Conservation (phyloP, 2,329 filamentous ascomycete species). For the Neurospora sp. region DNA sequence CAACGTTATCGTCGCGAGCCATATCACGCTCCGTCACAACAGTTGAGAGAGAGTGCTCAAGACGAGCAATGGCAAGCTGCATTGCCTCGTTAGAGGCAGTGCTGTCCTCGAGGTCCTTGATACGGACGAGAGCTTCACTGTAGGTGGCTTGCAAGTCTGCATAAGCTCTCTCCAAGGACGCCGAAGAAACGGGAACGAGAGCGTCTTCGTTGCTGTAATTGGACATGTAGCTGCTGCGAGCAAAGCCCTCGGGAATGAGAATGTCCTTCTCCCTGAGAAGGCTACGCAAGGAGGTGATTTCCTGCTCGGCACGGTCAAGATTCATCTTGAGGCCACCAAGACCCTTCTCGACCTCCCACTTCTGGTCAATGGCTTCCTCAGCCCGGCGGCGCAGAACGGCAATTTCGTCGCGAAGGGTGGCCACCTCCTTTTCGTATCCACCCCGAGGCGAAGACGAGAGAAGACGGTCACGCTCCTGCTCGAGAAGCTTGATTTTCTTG, state of each 20-base stretch:
- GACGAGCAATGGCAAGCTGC: constrained; percentile 48
- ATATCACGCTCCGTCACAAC: constrained; percentile 63
- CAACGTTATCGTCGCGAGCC: constrained; percentile 54
- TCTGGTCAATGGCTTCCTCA: constrained; percentile 89
- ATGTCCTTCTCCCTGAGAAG: constrained; percentile 79
- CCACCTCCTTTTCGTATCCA: constrained; percentile 77
- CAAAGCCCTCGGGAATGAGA: constrained; percentile 52
- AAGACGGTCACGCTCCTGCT: constrained; percentile 67
- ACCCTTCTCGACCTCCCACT: constrained; percentile 92
- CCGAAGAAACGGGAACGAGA: constrained; percentile 49
- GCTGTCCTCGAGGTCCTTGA: constrained; percentile 49
- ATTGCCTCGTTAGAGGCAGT: constrained; percentile 45
- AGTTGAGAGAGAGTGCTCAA: constrained; percentile 58
- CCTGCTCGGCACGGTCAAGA: constrained; percentile 86
- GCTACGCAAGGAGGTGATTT: constrained; percentile 72
- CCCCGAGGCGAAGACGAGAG: constrained; percentile 59
- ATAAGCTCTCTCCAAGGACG: constrained; percentile 65
- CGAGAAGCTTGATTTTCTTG: constrained; percentile 68
- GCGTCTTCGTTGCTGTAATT: constrained; percentile 26
- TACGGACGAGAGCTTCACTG: constrained; percentile 52
- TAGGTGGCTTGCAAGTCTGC: constrained; percentile 65
- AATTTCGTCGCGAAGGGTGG: constrained; percentile 71
- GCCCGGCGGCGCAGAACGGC: constrained; percentile 74
- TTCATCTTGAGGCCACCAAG: constrained; percentile 89
- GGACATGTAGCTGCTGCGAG: constrained; percentile 26